Evolutionary conservation across 164 flowering plant species (phyloP), one percentile per base, ranked within the genome.

Genomic region (Berberis thunbergii): DNA sequence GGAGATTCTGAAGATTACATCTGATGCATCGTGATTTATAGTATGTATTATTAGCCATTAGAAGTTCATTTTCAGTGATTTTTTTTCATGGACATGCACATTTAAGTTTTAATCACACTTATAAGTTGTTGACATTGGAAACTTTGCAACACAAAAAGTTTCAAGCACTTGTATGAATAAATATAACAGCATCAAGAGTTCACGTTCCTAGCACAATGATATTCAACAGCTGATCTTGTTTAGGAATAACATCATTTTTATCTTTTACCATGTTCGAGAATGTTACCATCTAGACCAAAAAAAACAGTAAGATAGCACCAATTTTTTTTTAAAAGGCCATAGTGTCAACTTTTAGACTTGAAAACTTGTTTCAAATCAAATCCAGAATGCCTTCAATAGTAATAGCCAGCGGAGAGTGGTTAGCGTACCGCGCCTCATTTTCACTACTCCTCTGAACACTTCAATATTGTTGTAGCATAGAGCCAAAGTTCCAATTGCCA

Each of bases 401-500:
- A 57, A 57, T 13, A 56, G 4, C 42, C 40, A 40, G 40, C 3
- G 13, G 13, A 3, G 13, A 52, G 13, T 3, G 13, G 10, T 57
- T 57, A 2, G 68, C 88, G 83, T 82, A 94, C 98, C 98, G 41
- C 99, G 91, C 72, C 99, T 83, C 93, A 94, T 83, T 76, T 91
- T 94, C 66, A 94, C 99, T 8, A 91, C 96, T 62, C 96, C 97
- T 89, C 60, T 57, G 45, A 57, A 57, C 12, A 57, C 45, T 4
- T 41, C 60, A 41, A 57, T 41, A 7, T 42, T 57, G 45, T 57
- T 83, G 81, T 91, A 94, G 83, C 99, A 94, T 67, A 87, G 71
- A 65, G 99, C 96, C 40, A 89, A 69, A 11, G 99, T 94, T 73
- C 99, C 99, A 69, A 91, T 89, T 57, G 97, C 96, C 99, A 91